Percentiles rank a stretch among this genome's conserved stretches.
phyloP scores from a whole-genome alignment of 1,139 yeast species.

The Debaryomyces fabryi region DNA sequence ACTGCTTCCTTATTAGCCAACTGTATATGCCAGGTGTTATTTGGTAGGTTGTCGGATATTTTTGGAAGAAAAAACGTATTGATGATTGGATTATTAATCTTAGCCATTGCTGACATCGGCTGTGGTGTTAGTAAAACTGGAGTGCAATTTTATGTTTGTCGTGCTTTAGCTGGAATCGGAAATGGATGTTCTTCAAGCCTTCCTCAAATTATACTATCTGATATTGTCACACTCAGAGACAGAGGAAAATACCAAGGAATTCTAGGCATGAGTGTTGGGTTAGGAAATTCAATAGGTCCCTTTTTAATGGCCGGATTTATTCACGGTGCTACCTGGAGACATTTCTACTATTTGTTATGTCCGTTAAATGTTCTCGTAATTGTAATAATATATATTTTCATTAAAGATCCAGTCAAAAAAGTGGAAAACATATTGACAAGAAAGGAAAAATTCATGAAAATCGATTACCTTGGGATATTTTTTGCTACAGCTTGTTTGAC shows the following conservation, averaged over 20 bases:
- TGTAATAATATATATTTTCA: slow-evolving; percentile 28
- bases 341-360: slow-evolving; percentile 49
- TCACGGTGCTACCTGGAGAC: slow-evolving; percentile 50
- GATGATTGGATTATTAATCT: slow-evolving; percentile 31
- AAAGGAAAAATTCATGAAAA: slow-evolving; percentile 38
- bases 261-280: slow-evolving; percentile 54
- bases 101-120: slow-evolving; percentile 41
- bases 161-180: slow-evolving; percentile 51
- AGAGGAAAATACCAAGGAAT: slow-evolving; percentile 52
- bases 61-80: slow-evolving; percentile 47
- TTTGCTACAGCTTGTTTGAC: slow-evolving; percentile 48
- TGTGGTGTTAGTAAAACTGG: slow-evolving; percentile 47
- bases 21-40: slow-evolving; percentile 47
- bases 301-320: slow-evolving; percentile 56
- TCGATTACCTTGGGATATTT: slow-evolving; percentile 54
- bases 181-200: slow-evolving; percentile 47
- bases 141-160: slow-evolving; percentile 41
- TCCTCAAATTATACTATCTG: slow-evolving; percentile 46
- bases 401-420: slow-evolving; percentile 21
- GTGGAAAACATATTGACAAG: slow-evolving; percentile 26
- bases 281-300: slow-evolving; percentile 61
- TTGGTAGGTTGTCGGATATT: slow-evolving; percentile 47
- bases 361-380: slow-evolving; percentile 41
- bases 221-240: slow-evolving; percentile 44
- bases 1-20: slow-evolving; percentile 50